A percentile compares a stretch with the other conserved stretches of the same genome.
phyloP scores from a whole-genome alignment of 768 basidiomycete genomes.

The Lactarius akahatsu region DNA sequence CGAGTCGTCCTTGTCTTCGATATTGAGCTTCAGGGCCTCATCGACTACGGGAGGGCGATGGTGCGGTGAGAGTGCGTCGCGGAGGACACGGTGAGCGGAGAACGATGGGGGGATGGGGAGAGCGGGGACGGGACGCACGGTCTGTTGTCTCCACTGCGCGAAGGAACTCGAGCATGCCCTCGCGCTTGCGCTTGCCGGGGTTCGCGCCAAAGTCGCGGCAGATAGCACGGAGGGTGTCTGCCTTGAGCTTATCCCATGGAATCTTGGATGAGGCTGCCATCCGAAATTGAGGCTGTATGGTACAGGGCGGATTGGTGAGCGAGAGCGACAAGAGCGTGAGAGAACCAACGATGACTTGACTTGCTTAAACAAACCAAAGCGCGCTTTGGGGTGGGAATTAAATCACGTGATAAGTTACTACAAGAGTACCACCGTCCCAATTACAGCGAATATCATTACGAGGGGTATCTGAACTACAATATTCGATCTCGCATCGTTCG shows the following conservation, averaged over 20 bases:
- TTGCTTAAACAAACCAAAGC: not conserved
- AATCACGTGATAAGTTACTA: slow-evolving; percentile 7
- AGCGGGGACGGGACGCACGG: slow-evolving; percentile 27
- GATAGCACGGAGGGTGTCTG: slow-evolving; percentile 32
- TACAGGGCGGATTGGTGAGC: slow-evolving; percentile 8
- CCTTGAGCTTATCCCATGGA: slow-evolving; percentile 33
- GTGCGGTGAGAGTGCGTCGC: not conserved
- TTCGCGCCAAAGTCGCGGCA: slow-evolving; percentile 32
- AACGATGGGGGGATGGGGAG: slow-evolving; percentile 2
- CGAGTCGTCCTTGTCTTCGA: slow-evolving; percentile 27
- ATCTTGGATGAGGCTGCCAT: slow-evolving; percentile 26
- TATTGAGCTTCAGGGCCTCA: slow-evolving; percentile 24
- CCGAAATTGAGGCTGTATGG: slow-evolving; percentile 1
- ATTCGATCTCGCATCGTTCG: not conserved
- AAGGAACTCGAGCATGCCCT: slow-evolving; percentile 32
- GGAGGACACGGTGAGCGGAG: not conserved
- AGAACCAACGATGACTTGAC: not conserved
- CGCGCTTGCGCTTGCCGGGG: slow-evolving; percentile 26
- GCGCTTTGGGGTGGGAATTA: not conserved
- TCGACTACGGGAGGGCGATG: slow-evolving; percentile 21
- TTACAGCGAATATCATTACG: not conserved
- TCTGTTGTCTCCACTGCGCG: slow-evolving; percentile 30
- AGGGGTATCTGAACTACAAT: not conserved
- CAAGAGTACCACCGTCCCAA: not conserved
- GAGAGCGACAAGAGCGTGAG: slow-evolving; percentile 11